A percentile compares a stretch with the other conserved stretches of the same genome.
Evolutionary conservation across 2,329 filamentous ascomycete species (phyloP).

Genomic region (Pseudogymnoascus sp.): DNA sequence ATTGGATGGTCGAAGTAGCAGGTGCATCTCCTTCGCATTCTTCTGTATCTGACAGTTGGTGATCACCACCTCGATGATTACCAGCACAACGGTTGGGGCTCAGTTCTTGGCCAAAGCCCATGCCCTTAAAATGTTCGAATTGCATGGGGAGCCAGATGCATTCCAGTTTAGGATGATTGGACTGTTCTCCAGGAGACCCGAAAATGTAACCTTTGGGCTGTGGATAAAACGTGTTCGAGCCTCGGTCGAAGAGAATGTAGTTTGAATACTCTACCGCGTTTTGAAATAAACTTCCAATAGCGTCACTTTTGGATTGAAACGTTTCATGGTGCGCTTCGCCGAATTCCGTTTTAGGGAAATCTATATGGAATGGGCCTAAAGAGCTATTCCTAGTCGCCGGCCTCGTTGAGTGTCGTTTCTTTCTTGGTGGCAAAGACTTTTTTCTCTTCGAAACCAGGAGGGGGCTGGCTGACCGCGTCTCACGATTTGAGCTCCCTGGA

Average conservation of each 20-base stretch:
- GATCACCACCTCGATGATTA: neutral
- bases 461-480: neutral
- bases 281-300: slow-evolving; percentile 15
- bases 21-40: neutral
- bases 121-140: neutral
- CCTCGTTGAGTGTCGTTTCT: neutral
- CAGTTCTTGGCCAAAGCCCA: neutral
- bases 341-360: slow-evolving; percentile 15
- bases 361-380: slow-evolving; percentile 9
- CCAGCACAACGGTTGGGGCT: no score
- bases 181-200: neutral
- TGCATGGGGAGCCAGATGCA: slow-evolving; percentile 14
- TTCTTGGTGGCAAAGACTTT: neutral
- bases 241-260: slow-evolving; percentile 16
- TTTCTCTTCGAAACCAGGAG: neutral
- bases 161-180: slow-evolving; percentile 12
- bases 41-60: neutral
- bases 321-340: slow-evolving; percentile 7
- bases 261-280: slow-evolving; percentile 17
- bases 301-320: slow-evolving; percentile 15
- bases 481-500: neutral
- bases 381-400: neutral
- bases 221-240: slow-evolving; percentile 11
- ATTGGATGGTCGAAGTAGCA: neutral
- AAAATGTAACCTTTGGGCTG: slow-evolving; percentile 11